phyloP scores from a whole-genome alignment of 352 stramenopile genomes.

The Phytopythium kandeliae region DNA sequence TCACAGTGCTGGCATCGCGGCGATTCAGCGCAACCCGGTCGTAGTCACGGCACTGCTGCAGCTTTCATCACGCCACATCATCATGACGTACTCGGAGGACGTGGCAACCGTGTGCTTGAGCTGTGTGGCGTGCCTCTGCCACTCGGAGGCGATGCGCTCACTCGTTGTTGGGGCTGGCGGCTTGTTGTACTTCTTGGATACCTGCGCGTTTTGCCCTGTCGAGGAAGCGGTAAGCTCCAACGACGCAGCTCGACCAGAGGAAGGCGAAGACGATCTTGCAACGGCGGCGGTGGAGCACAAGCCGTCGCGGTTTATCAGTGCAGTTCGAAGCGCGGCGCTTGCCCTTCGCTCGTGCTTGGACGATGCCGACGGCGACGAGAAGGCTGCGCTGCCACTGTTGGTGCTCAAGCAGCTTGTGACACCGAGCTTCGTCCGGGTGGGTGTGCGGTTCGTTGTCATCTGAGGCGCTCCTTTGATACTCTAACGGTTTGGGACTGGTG shows the following conservation, averaged over 20 bases:
- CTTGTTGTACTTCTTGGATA: conserved; percentile 62
- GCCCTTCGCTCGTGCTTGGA: conserved; percentile 52
- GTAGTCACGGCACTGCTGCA: conserved; percentile 57
- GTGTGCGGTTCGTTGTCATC: not conserved
- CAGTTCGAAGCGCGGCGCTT: conserved; percentile 50
- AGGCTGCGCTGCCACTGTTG: conserved; percentile 23
- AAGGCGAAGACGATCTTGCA: not conserved
- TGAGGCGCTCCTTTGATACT: not conserved
- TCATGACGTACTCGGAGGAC: conserved; percentile 53
- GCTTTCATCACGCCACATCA: conserved; percentile 49
- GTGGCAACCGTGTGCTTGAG: conserved; percentile 50
- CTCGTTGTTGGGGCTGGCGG: conserved; percentile 61
- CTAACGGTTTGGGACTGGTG: not conserved
- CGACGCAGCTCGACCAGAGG: not conserved
- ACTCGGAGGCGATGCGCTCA: conserved; percentile 41
- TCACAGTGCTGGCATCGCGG: conserved; percentile 28
- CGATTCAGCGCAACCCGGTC: conserved; percentile 52
- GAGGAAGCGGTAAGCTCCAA: conserved; percentile 16
- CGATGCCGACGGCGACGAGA: conserved; percentile 20
- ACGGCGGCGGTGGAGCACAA: conserved; percentile 20
- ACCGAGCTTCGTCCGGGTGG: conserved; percentile 68
- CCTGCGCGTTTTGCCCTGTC: conserved; percentile 51
- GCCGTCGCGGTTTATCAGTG: conserved; percentile 37
- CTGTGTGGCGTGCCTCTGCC: conserved; percentile 58
- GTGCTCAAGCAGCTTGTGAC: conserved; percentile 77